Percentiles rank a stretch among this genome's conserved stretches.
Evolutionary conservation across 2,329 filamentous ascomycete genomes (phyloP).

Genomic region (Alternaria panax): DNA sequence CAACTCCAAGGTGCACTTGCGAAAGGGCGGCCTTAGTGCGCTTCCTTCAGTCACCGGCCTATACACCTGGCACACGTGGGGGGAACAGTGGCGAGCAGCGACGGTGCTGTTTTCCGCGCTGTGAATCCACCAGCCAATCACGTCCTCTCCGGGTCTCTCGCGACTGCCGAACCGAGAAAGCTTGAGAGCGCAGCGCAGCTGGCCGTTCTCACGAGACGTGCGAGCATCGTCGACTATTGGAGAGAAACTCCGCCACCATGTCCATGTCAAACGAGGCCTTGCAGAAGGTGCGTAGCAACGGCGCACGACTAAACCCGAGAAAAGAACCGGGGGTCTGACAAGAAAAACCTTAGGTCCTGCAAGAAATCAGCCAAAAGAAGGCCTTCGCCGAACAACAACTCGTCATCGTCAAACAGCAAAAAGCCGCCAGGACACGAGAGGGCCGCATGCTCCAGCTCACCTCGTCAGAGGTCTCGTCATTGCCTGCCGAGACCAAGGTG

Average conservation of each 20-base stretch:
- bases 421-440: constrained; percentile 85
- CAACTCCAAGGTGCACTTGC: neutral
- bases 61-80: neutral
- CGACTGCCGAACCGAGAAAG: constrained; percentile 29
- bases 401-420: constrained; percentile 81
- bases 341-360: constrained; percentile 70
- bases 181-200: constrained; percentile 21
- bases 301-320: neutral
- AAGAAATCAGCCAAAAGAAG: constrained; percentile 93
- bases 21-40: neutral
- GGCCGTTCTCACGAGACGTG: constrained; percentile 13
- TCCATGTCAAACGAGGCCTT: constrained; percentile 93
- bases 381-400: constrained; percentile 91
- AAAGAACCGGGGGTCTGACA: constrained; percentile 6
- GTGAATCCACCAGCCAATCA: constrained; percentile 27
- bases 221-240: constrained; percentile 3
- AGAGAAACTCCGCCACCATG: constrained; percentile 63
- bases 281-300: constrained; percentile 72
- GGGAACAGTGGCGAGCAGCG: constrained; percentile 2
- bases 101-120: constrained; percentile 14
- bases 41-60: neutral
- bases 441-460: constrained; percentile 89
- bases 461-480: constrained; percentile 77
- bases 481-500: constrained; percentile 78
- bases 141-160: constrained; percentile 14